A percentile compares a stretch with the other conserved stretches of the same genome.
These are phyloP conservation scores for Lichtheimia corymbifera DNA, from an alignment of 371 early-diverging fungal genomes.

Conservation along the genomic window DNA sequence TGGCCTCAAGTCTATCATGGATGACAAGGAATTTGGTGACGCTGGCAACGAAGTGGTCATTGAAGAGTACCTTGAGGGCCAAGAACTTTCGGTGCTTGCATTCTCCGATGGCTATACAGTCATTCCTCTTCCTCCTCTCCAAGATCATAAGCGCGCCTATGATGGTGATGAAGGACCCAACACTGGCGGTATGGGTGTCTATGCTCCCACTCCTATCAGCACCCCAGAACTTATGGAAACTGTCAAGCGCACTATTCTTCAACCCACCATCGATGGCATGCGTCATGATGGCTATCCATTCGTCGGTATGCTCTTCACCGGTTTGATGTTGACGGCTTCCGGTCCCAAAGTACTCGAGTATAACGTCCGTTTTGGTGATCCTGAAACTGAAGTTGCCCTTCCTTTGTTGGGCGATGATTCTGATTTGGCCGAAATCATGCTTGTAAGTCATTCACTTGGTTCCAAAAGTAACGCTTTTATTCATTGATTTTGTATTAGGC, in stretches of 20 bases:
- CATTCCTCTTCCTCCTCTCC: conserved; percentile 86
- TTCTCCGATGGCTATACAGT: conserved; percentile 97
- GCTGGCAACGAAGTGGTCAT: conserved; percentile 94
- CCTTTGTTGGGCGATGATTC: conserved; percentile 83
- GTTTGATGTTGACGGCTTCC: conserved; percentile 88
- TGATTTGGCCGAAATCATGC: conserved; percentile 86
- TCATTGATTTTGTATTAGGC: conserved; percentile 51
- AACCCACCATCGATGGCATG: conserved; percentile 95
- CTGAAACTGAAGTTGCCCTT: conserved; percentile 95
- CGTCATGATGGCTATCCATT: conserved; percentile 93
- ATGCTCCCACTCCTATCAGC: conserved; percentile 93
- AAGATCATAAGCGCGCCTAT: conserved; percentile 95
- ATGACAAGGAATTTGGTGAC: conserved; percentile 83
- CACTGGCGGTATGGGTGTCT: conserved; percentile 99
- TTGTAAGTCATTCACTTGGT: conserved; percentile 33
- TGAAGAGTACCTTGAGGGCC: conserved; percentile 92
- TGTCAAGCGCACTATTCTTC: conserved; percentile 79
- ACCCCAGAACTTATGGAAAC: conserved; percentile 71
- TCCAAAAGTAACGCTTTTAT: neutral
- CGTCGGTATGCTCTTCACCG: conserved; percentile 96
- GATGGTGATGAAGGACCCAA: conserved; percentile 95
- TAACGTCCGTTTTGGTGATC: conserved; percentile 97
- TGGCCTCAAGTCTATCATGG: conserved; percentile 88
- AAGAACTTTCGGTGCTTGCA: conserved; percentile 90
- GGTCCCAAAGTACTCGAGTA: conserved; percentile 96